A percentile compares a stretch with the other conserved stretches of the same genome.
Conservation (phyloP, 352 stramenopile genomes). For the Phytophthora lateralis region DNA sequence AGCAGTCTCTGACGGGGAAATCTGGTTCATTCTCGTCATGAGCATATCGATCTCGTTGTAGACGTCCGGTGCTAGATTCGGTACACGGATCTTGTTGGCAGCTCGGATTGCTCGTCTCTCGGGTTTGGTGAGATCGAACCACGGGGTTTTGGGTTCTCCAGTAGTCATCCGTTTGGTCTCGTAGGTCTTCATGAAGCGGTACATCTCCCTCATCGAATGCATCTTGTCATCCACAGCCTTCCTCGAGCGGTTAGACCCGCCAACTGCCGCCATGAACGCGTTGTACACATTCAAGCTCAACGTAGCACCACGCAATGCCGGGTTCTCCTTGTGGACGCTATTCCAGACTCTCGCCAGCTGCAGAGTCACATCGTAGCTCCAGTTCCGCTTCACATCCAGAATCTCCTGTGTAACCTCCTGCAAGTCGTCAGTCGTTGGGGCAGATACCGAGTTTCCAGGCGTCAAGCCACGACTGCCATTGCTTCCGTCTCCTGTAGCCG, state of each 20-base stretch:
- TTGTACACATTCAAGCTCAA: constrained; percentile 63
- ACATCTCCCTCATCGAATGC: constrained; percentile 83
- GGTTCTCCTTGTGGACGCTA: constrained; percentile 35
- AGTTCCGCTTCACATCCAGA: constrained; percentile 58
- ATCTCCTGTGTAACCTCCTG: constrained; percentile 32
- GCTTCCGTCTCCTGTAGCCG: constrained; percentile 2
- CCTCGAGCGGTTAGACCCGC: constrained; percentile 52
- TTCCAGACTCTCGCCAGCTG: constrained; percentile 63
- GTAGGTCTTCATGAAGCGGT: constrained; percentile 61
- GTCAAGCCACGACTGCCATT: neutral
- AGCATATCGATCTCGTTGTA: constrained; percentile 52
- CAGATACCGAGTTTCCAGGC: neutral
- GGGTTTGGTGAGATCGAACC: constrained; percentile 64
- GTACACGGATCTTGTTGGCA: constrained; percentile 45
- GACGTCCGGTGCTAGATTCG: constrained; percentile 46
- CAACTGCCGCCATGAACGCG: constrained; percentile 51
- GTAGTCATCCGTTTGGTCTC: constrained; percentile 34
- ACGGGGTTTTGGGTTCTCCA: constrained; percentile 37
- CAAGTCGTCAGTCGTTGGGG: constrained; percentile 14
- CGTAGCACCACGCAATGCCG: constrained; percentile 41
- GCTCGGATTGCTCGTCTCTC: constrained; percentile 50
- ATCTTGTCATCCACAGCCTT: constrained; percentile 79
- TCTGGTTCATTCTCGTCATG: constrained; percentile 41
- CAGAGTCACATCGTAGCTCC: constrained; percentile 66
- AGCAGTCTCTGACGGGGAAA: constrained; percentile 19